Conservation (phyloP, 352 stramenopile species). For the Stephanocyclus meneghinianus region DNA sequence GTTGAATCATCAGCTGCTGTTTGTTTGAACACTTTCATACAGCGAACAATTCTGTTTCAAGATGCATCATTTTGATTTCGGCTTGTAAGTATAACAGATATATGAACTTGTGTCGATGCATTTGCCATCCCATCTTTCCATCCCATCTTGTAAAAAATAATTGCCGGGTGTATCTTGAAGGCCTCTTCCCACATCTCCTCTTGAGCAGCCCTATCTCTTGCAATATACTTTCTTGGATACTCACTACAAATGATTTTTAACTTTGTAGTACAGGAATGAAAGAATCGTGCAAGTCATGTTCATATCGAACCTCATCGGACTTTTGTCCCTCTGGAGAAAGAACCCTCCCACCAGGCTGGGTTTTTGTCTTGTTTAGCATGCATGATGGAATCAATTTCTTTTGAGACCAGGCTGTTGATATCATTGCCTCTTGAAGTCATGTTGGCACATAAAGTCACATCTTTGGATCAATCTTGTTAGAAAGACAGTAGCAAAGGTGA, state of each 20-base stretch:
- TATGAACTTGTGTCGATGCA: constrained; percentile 21
- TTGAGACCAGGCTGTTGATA: constrained; percentile 8
- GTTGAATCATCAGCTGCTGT: background rate
- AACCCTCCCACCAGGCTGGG: background rate
- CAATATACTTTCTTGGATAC: constrained; percentile 20
- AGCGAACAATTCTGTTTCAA: constrained; percentile 43
- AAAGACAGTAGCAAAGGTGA: too few relatives aligned
- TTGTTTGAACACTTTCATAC: constrained; percentile 25
- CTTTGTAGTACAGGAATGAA: constrained; percentile 16
- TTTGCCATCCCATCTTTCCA: background rate
- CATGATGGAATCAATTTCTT: constrained; percentile 16
- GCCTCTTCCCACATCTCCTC: constrained; percentile 32
- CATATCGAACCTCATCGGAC: constrained; percentile 23
- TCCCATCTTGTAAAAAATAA: constrained; percentile 8
- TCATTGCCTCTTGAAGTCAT: background rate
- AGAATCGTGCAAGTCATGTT: constrained; percentile 33
- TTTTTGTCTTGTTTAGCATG: background rate
- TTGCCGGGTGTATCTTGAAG: constrained; percentile 19
- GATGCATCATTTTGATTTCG: constrained; percentile 23
- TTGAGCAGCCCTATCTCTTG: constrained; percentile 26
- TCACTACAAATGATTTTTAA: constrained; percentile 19
- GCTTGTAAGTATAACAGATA: constrained; percentile 26
- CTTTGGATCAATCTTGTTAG: background rate
- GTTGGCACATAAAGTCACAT: background rate
- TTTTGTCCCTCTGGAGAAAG: constrained; percentile 20